These are phyloP conservation scores for Dentipellis sp. DNA, from an alignment of 768 basidiomycete genomes.

Conservation along the genomic window DNA sequence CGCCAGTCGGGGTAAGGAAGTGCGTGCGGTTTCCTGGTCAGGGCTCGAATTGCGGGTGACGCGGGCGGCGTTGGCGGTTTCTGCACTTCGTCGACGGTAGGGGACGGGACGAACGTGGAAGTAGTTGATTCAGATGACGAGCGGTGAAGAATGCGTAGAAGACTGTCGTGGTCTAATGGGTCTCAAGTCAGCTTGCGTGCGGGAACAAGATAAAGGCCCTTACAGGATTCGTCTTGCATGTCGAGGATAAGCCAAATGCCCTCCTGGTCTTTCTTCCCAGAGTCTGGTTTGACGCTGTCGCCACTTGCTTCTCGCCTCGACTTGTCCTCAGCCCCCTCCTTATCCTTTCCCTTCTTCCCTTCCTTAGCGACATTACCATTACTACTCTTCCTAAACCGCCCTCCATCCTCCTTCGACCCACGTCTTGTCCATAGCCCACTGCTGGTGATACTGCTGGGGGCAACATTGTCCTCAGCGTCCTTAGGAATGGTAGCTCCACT, in stretches of 20 bases:
- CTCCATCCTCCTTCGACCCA: conserved; percentile 12
- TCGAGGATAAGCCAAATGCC: conserved; percentile 14
- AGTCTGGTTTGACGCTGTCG: conserved; percentile 5
- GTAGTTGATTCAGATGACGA: conserved; percentile 5
- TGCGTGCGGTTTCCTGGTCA: not conserved
- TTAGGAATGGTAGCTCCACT: conserved; percentile 7
- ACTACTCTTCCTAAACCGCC: not conserved
- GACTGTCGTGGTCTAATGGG: conserved; percentile 7
- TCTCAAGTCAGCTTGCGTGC: not conserved
- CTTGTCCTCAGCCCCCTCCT: not conserved
- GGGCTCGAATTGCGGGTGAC: not conserved
- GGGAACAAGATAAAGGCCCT: not conserved
- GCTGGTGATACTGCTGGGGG: not conserved
- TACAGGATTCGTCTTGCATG: conserved; percentile 8
- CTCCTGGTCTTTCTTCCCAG: conserved; percentile 5
- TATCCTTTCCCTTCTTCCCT: not conserved
- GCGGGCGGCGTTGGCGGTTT: not conserved
- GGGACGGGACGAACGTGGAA: conserved; percentile 7
- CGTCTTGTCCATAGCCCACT: conserved; percentile 1
- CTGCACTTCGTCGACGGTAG: conserved; percentile 1
- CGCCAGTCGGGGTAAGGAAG: conserved; percentile 20
- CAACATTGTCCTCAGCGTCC: conserved; percentile 2
- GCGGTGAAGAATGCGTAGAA: conserved; percentile 14
- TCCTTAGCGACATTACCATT: not conserved
- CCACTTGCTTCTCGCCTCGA: not conserved